These are phyloP conservation scores for Ophiostoma sp. DNA, from an alignment of 2,329 filamentous ascomycete genomes.

Conservation along the genomic window DNA sequence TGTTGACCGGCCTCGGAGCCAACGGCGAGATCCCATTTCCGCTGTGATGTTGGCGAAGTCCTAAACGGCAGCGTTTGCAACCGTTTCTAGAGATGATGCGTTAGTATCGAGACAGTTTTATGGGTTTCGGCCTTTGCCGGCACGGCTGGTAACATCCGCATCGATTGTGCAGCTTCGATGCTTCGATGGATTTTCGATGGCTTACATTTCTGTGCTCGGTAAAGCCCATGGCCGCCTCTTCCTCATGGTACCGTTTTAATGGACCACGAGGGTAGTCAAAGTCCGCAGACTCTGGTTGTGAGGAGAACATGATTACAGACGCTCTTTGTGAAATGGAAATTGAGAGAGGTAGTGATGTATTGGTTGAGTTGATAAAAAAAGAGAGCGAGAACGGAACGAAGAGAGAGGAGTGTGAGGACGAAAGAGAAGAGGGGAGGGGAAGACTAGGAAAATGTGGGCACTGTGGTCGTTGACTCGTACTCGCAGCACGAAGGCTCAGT, in stretches of 20 bases:
- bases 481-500: background rate
- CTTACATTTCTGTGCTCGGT: constrained; percentile 54
- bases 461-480: background rate
- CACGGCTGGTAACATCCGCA: background rate
- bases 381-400: constrained; percentile 8
- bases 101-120: background rate
- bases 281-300: constrained; percentile 24
- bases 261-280: constrained; percentile 41
- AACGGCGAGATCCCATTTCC: constrained; percentile 38
- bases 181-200: background rate
- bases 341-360: background rate
- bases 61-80: constrained; percentile 54
- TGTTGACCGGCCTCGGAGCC: constrained; percentile 31
- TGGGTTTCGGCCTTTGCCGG: background rate
- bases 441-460: constrained; percentile 6
- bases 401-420: background rate
- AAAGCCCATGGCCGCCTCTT: constrained; percentile 48
- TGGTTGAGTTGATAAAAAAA: constrained; percentile 2
- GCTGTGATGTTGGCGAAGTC: constrained; percentile 45
- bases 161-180: background rate
- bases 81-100: constrained; percentile 48
- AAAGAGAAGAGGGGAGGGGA: background rate
- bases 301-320: constrained; percentile 28
- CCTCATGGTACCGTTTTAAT: constrained; percentile 50
- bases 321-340: background rate